Base-by-base conservation (phyloP, 2,329 filamentous ascomycete genomes). In the Sarocladium kiliense region DNA sequence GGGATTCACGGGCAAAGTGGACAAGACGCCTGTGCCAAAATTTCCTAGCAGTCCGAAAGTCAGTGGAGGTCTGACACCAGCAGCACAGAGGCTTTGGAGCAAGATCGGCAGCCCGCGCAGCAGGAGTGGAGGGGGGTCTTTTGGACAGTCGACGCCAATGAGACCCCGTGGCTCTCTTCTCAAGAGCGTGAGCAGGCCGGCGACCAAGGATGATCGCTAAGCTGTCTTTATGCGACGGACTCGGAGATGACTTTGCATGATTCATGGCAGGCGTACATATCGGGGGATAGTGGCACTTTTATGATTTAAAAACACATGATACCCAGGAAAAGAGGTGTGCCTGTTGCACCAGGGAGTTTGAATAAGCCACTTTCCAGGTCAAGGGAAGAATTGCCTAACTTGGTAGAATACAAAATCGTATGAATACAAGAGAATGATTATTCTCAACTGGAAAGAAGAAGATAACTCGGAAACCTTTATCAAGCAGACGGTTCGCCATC, bases 1-100 rank as follows among this genome's bases (percentile, higher is more conserved):
- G 18, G 84, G 83, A 23, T 77, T 83, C 59, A 83, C 78, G 3
- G 85, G 80, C 14, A 87, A 78, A 61, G 76, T 74, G 12, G 77
- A 81, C 30, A 71, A 73, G 56, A 84, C 81, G 2, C 85, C 85
- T 0, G 80, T 85, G n/a, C 87, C 89, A 9, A 82, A 79, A 61
- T 89, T 89, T 58, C 82, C 85, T 1, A 88, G 84, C 60, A 86
- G 82, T 58, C 84, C 85, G 18, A 74, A 81, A 45, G 74, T 82
- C 16, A 71, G 77, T 10, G 75, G 74, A 18, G 74, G 74, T 3
- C 71, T 92, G 65, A 93, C 89, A 21, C 89, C 90, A 3, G 90
- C 90, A 14, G 90, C 86, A 2, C 81, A 86, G 66, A 77, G 84
- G 58, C 70, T 91, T 32, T 85, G 84, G 75, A 84, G 79, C 59